Evolutionary conservation across 306 rosid genomes (phyloP), one percentile per base, ranked within the genome.

Genomic region (Cicer chorassanicum): DNA sequence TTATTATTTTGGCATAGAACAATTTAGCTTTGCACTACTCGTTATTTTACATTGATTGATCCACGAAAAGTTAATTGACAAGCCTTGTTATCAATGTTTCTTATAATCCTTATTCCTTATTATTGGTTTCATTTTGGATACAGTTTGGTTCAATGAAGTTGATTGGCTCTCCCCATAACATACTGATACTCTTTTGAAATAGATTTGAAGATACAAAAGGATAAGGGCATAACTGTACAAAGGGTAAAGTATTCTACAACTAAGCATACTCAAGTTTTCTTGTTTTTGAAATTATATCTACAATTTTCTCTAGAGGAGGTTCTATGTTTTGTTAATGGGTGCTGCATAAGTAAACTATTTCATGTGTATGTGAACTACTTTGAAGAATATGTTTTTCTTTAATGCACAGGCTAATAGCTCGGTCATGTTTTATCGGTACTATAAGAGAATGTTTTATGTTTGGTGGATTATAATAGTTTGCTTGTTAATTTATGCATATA

Each of bases 201-300:
- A 44, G 83, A 89, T 29, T 62, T 94, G 92, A 89, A 89, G 84
- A 71, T 84, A 66, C 88, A 86, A 16, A 77, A 68, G 49, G 92
- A 89, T 54, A 87, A 87, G 87, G 98, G 86, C 83, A 77, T 92
- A 66, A 89, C 96, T 71, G 45, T 94, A 77, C 88, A 88, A 63
- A 84, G 56, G 91, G 97, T 91, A 88, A 76, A 80, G 36, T 29
- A 4, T 29, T 29, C 36, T 2, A 29, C 36, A 29, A 29, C 36
- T 29, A 3, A 29, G 36, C 36, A 29, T 4, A 29, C 36, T 29
- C 36, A 29, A 29, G 65, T 72, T 78, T 64, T 78, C 50, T 57
- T 66, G 41, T 42, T 41, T 48, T 60, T 57, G 5, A 63, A 69
- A 64, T 44, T 70, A 19, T 14, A 12, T 54, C 57, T 64, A 57